Conservation (phyloP, 2,329 filamentous ascomycete genomes). For the Herpotrichia juniperi region DNA sequence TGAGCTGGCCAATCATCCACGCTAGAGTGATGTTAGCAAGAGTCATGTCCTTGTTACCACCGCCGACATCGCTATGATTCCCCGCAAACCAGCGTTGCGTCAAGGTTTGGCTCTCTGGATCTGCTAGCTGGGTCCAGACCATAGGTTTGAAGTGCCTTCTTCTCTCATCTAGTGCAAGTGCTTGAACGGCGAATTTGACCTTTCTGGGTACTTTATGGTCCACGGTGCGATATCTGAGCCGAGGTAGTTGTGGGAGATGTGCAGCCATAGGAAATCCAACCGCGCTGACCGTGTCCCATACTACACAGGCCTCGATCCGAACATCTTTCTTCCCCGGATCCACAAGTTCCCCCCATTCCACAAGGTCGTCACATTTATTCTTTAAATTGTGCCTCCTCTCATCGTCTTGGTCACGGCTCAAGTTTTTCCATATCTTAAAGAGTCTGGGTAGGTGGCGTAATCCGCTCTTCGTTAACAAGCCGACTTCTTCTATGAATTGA, state of each 20-base stretch:
- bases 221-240: constrained; percentile 34
- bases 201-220: constrained; percentile 52
- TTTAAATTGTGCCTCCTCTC: constrained; percentile 6
- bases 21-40: constrained; percentile 57
- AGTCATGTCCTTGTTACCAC: constrained; percentile 55
- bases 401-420: constrained; percentile 2
- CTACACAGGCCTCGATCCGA: constrained; percentile 57
- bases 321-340: constrained; percentile 32
- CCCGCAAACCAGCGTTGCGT: constrained; percentile 58
- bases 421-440: constrained; percentile 11
- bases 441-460: constrained; percentile 10
- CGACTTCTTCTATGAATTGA: constrained; percentile 44
- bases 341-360: constrained; percentile 4
- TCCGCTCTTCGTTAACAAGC: constrained; percentile 46
- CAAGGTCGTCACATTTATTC: no score
- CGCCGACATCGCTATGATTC: constrained; percentile 55
- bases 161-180: constrained; percentile 64
- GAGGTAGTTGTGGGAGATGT: constrained; percentile 19
- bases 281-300: constrained; percentile 60
- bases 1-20: constrained; percentile 58
- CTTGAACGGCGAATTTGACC: constrained; percentile 65
- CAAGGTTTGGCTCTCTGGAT: constrained; percentile 22
- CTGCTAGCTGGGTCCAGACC: constrained; percentile 56
- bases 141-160: constrained; percentile 62
- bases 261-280: constrained; percentile 48